Percentiles rank a stretch among this genome's conserved stretches.
Evolutionary conservation across 2,329 filamentous ascomycete genomes (phyloP).

Genomic region (Monilinia polystroma): DNA sequence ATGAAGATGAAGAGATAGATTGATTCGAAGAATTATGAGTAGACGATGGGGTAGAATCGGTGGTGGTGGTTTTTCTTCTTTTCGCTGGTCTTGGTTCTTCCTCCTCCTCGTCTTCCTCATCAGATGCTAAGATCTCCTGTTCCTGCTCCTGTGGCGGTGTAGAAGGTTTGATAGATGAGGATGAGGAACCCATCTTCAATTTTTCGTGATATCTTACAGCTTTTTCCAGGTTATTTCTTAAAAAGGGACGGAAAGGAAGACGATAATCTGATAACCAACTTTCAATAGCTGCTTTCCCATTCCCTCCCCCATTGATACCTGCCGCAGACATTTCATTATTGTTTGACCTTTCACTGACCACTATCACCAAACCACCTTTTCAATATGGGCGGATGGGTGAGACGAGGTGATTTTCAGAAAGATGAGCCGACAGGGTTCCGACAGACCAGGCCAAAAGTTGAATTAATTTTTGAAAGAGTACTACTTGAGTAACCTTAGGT

Average conservation of each 20-base stretch:
- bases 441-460: neutral
- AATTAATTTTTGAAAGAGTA: neutral
- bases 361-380: neutral
- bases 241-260: slow-evolving; percentile 24
- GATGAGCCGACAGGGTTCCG: neutral
- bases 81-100: slow-evolving; percentile 34
- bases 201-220: slow-evolving; percentile 21
- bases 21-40: slow-evolving; percentile 1
- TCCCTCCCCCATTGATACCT: slow-evolving; percentile 28
- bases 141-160: slow-evolving; percentile 14
- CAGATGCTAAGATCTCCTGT: slow-evolving; percentile 22
- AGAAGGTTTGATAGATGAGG: slow-evolving; percentile 27
- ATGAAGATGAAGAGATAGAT: slow-evolving; percentile 4
- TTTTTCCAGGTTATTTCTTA: slow-evolving; percentile 34
- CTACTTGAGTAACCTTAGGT: too few relatives aligned
- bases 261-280: slow-evolving; percentile 22
- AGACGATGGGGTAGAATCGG: neutral
- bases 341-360: slow-evolving; percentile 8
- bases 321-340: slow-evolving; percentile 30
- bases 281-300: slow-evolving; percentile 23
- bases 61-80: slow-evolving; percentile 28
- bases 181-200: slow-evolving; percentile 30
- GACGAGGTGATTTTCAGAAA: neutral
- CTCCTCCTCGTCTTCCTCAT: slow-evolving; percentile 35
- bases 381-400: neutral